phyloP scores from a whole-genome alignment of 345 rosid genomes.

The Carallia pectinifolia region DNA sequence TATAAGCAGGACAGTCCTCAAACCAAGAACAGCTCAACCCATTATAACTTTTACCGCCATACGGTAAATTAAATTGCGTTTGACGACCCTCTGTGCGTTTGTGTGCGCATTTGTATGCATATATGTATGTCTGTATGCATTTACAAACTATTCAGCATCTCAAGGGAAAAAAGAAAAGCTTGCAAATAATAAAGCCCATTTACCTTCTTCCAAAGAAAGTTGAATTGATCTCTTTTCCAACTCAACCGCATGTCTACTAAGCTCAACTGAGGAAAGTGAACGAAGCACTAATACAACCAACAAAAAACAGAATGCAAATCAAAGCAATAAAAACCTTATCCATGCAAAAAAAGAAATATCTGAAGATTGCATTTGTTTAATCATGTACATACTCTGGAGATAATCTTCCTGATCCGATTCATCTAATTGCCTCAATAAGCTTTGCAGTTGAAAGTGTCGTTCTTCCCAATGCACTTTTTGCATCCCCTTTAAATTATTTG shows the following conservation, averaged over 20 bases:
- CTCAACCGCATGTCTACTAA: conserved; percentile 82
- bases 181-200: not conserved
- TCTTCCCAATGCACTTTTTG: conserved; percentile 66
- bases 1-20: too few species aligned
- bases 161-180: not conserved
- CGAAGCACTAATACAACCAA: conserved; percentile 54
- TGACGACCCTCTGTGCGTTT: too few species aligned
- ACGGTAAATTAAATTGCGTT: too few species aligned
- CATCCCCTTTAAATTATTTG: conserved; percentile 31
- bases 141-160: not conserved
- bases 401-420: conserved; percentile 63
- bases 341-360: conserved; percentile 9
- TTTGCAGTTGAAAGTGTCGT: conserved; percentile 63
- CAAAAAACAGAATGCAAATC: conserved; percentile 19
- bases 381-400: conserved; percentile 50
- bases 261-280: conserved; percentile 69
- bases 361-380: conserved; percentile 3
- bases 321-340: conserved; percentile 5
- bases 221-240: conserved; percentile 94
- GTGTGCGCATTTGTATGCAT: too few species aligned
- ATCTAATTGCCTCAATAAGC: conserved; percentile 50
- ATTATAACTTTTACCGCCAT: too few species aligned
- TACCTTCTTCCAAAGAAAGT: conserved; percentile 96
- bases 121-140: too few species aligned
- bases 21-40: too few species aligned